Evolutionary conservation across 2,329 filamentous ascomycete genomes (phyloP), one percentile per base, ranked within the genome.

Genomic region (Sporothrix mexicana): DNA sequence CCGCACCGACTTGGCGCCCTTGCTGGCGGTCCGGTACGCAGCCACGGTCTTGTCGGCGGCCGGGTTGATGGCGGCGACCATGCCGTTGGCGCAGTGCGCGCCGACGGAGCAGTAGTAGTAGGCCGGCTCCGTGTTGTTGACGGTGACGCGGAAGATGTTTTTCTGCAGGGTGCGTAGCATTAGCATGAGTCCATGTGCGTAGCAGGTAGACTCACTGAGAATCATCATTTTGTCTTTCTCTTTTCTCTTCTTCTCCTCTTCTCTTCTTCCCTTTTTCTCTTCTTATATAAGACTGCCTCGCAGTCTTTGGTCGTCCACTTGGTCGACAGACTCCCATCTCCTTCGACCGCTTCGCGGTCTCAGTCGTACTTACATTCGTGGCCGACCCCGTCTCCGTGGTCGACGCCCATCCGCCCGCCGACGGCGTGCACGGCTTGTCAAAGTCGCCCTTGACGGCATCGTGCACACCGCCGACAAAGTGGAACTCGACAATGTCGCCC

Each of bases 401-500:
- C n/a, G 73, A 74, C 10, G 73, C 47, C 45, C 73, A 73, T 0
- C 51, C 64, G 7, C 69, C 71, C 7, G 36, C 71, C 8, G 45
- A 79, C 17, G 85, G 84, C 41, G 82, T 75, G 78, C 87, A 89
- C 0, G 86, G 85, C 15, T 83, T 80, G 72, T 80, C 80, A 76
- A 87, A 87, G 57, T 83, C 81, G 41, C 84, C 83, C 75, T 84
- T 82, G 8, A 83, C 84, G 61, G 88, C 85, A 7, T 83, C 84
- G 81, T 88, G 87, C 75, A 83, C 83, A 73, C 83, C 82, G 10
- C 82, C 80, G 74, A 84, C 82, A 78, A 88, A 88, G 76, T 87
- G 84, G 79, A 88, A 88, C 77, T 87, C 84, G 72, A 88, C 79
- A 64, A 83, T 81, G 76, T 86, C 85, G 73, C 86, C 87, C 12